Evolutionary conservation across 257 asterid genomes (phyloP), one percentile per base, ranked within the genome.

Genomic region (Primulina eburnea): DNA sequence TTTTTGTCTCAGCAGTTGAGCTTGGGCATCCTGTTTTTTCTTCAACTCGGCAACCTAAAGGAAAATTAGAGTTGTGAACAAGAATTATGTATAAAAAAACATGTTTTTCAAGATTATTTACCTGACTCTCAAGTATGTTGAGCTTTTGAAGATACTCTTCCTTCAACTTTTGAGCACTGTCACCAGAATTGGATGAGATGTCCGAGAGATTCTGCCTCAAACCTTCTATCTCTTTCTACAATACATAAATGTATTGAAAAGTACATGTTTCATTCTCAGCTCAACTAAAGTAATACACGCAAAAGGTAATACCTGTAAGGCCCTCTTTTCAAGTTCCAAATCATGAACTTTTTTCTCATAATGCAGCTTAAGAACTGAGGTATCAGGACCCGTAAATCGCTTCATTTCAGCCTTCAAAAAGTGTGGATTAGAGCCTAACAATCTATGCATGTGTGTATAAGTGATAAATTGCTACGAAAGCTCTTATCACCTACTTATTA

Each of bases 1-100:
- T 79, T 94, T 94, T 75, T 94, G 99, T 81, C 97, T 76, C 78
- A 94, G 80, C 64, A 94, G 73, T 77, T 94, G 99, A 76, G 96
- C 95, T 80, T 94, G 99, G 69, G 99, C 91, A 83, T 94, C 99
- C 71, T 94, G 99, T 78, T 94, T 94, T 69, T 94, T 94, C 88
- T 94, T 94, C 83, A 94, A 74, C 78, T 81, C 93, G 60, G 89
- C 85, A 67, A 94, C 99, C 99, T 94, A 79, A 61, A 77, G 71
- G 76, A 38, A 73, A 63, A 56, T 63, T 64, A 64, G 67, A 26
- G 50, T 70, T 59, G 79, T 64, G 55, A 78, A 60, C 62, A 18
- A 65, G 60, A 40, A n/a, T 18, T 57, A 34, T 35, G 14, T 47
- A 10, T 10, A 40, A 2, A 38, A 35, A 28, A 64, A 69, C 14